Evolutionary conservation across 176 grass and related monocot species (phyloP), one percentile per base, ranked within the genome.

Genomic region (Oryza glaberrima): DNA sequence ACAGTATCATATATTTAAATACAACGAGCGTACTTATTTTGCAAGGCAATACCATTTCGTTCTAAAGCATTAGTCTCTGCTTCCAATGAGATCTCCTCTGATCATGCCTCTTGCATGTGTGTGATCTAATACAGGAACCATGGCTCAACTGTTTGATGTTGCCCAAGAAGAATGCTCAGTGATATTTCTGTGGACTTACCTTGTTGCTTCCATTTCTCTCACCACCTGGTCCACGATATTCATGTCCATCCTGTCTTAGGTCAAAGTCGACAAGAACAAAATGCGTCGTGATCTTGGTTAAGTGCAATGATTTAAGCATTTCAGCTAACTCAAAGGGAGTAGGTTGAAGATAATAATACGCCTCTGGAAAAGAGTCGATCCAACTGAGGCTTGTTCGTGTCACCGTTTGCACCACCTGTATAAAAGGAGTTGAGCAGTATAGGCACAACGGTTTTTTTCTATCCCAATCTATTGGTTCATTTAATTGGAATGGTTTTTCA

Each of bases 151-250:
- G 51, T 95, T 93, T 11, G 88, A 95, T 34, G 83, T 93, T 22
- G 88, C 68, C 0, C 94, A 95, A 1, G 86, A 95, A 89, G 91
- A 95, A 25, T 91, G 94, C 86, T 95, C 94, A 4, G 91, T 95
- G 48, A 87, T 95, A 47, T 95, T 93, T 32, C 72, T 95, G 2
- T 95, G 88, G 94, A 95, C 94, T 17, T 93, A 95, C 61, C 61
- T 91, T 2, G 43, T 87, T 14, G 88, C 90, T 2, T 91, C 86
- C 22, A 49, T 89, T 64, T 76, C 91, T 13, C 88, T 95, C 36
- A 95, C 94, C 3, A 67, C 79, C 28, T 95, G 94, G 94, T 95
- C 90, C 28, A 95, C 90, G 5, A 46, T 93, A 45, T 95, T 95
- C 86, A 87, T 93, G 94, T 95, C 86, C 83, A 78, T 93, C 36